phyloP scores from a whole-genome alignment of 2,329 filamentous ascomycete genomes.

The Penicillium sp. region DNA sequence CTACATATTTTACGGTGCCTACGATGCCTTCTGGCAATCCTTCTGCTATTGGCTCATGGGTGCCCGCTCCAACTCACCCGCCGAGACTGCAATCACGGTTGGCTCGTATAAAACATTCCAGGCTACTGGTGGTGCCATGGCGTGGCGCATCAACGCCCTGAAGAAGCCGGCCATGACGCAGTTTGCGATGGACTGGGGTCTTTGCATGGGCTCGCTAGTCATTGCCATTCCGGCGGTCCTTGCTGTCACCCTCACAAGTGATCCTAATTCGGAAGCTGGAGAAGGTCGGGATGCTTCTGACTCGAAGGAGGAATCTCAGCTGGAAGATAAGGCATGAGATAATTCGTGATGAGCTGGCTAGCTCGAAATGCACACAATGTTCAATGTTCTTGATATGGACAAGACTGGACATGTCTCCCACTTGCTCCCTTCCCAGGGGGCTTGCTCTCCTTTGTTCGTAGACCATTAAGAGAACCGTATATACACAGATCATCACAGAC shows the following conservation, averaged over 20 bases:
- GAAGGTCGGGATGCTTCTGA: conserved; percentile 14
- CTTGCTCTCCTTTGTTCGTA: conserved; percentile 12
- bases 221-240: conserved; percentile 53
- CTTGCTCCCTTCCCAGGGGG: neutral
- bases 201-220: conserved; percentile 53
- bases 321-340: conserved; percentile 15
- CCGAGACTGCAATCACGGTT: conserved; percentile 52
- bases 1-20: conserved; percentile 74
- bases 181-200: conserved; percentile 55
- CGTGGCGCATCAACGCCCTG: conserved; percentile 53
- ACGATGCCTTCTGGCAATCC: conserved; percentile 71
- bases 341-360: neutral
- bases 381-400: neutral
- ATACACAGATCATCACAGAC: conserved; percentile 24
- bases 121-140: conserved; percentile 53
- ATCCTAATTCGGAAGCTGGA: conserved; percentile 10
- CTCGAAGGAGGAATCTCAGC: conserved; percentile 10
- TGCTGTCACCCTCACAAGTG: conserved; percentile 47
- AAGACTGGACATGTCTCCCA: neutral
- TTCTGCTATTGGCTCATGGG: conserved; percentile 67
- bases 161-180: conserved; percentile 48
- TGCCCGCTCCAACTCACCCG: conserved; percentile 52
- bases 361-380: neutral
- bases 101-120: conserved; percentile 58
- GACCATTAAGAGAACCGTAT: conserved; percentile 22